Base-by-base conservation (phyloP, 2,329 filamentous ascomycete species). In the Diaporthe capsici region DNA sequence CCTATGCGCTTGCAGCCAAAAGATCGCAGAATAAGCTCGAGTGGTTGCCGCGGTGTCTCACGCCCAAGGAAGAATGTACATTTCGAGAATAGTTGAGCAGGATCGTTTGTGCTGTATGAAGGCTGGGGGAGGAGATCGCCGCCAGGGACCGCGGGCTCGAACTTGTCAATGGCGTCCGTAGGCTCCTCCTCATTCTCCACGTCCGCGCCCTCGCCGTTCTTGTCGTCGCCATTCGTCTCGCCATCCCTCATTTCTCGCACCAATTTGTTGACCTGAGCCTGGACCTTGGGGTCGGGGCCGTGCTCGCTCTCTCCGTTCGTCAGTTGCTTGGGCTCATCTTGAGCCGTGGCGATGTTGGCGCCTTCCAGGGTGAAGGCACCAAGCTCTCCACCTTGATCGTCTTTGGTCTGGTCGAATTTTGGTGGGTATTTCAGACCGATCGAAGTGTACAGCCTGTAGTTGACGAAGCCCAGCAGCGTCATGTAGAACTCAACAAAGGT, bases 401-500 rank as follows among this genome's bases (percentile, higher is more conserved):
- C 97, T 86, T 94, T 96, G 82, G 89, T 89, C 79, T 91, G 88
- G 83, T 98, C 95, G 81, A 98, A 98, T 85, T 95, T 98, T 77
- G 97, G 97, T 25, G 97, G 97, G 83, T 99, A 99, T 75, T 98
- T 95, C 77, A 99, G 87, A 12, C 97, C 97, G 78, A 98, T 88
- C 0, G 94, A 93, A 1, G 95, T 98, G 87, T 98, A 99, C 63
- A 99, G 89, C 78, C 95, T 90, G 89, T 95, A 99, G 89, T 99
- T 98, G 86, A 98, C 92, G 82, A 99, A 99, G 76, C 96, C 94
- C 28, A 99, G 89, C 20, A 99, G 90, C 6, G 96, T 98, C 81
- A 97, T 98, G 88, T 99, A 99, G 85, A 99, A 99, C 84, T 99
- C 96, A 79, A 99, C 93, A 83, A 99, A 99, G 6, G 97, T 99